Percentiles rank a stretch among this genome's conserved stretches.
Evolutionary conservation across 441 rosid species (phyloP).

Genomic region (Syzygium malaccense): DNA sequence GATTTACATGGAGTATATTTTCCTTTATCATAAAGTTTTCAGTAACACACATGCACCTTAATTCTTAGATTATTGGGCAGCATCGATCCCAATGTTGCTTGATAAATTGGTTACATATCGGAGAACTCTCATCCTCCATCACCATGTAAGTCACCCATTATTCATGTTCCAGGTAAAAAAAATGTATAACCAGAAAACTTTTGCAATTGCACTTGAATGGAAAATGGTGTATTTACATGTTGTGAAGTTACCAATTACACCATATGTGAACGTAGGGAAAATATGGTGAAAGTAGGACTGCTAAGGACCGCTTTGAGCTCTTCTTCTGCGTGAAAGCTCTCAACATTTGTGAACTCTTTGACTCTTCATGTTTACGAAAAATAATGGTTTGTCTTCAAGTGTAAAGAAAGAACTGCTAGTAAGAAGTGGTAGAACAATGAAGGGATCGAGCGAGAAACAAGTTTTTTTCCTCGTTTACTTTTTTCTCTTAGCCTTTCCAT

Average conservation of each 20-base stretch:
- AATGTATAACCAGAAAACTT: not conserved
- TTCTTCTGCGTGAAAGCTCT: too few species aligned
- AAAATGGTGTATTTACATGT: not conserved
- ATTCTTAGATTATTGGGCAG: not conserved
- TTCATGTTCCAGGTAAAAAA: not conserved
- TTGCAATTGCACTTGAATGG: not conserved
- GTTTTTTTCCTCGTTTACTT: too few species aligned
- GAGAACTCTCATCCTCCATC: not conserved
- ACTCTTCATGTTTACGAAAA: too few species aligned
- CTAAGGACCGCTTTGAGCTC: not conserved
- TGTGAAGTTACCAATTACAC: not conserved
- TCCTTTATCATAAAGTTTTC: too few species aligned
- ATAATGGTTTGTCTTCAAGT: too few species aligned
- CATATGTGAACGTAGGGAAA: not conserved
- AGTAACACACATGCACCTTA: not conserved
- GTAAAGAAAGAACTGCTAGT: not conserved
- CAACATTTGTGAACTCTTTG: too few species aligned
- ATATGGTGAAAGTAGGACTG: not conserved
- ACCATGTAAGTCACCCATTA: not conserved
- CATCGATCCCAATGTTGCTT: not conserved
- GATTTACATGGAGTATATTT: accelerated
- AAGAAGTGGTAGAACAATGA: not conserved
- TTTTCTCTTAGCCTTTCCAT: too few species aligned
- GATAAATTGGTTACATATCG: not conserved
- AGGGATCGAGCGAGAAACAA: not conserved